Evolutionary conservation across 1,139 yeast species (phyloP).

Genomic region (Suhomyces yuchorum): DNA sequence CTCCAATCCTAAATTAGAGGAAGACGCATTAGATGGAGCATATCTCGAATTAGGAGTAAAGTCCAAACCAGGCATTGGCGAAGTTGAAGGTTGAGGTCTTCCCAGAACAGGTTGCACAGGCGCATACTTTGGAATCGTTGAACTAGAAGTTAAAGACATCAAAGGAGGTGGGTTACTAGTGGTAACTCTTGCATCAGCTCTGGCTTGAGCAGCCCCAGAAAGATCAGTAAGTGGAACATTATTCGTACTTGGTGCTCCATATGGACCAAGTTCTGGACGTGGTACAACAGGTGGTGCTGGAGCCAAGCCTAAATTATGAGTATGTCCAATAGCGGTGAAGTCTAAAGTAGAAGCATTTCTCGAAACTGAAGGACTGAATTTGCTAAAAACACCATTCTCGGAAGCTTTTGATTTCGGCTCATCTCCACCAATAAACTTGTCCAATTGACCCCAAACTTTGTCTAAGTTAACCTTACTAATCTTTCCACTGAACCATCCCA

Average conservation of each 20-base stretch:
- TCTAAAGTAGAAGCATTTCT: slow-evolving; percentile 54
- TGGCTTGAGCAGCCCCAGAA: slow-evolving; percentile 17
- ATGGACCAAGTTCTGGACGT: background rate
- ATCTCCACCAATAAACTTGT: slow-evolving; percentile 91
- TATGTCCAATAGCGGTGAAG: slow-evolving; percentile 25
- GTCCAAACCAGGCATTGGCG: slow-evolving; percentile 11
- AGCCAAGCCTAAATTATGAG: background rate
- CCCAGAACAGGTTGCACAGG: slow-evolving; percentile 15
- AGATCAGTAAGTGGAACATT: slow-evolving; percentile 3
- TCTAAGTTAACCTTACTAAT: slow-evolving; percentile 78
- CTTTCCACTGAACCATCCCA: slow-evolving; percentile 64
- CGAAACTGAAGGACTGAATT: slow-evolving; percentile 67
- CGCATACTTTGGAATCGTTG: slow-evolving; percentile 23
- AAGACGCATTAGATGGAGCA: slow-evolving; percentile 31
- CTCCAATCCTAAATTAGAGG: slow-evolving; percentile 22
- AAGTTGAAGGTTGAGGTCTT: slow-evolving; percentile 6
- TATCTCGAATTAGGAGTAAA: slow-evolving; percentile 24
- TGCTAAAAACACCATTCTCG: slow-evolving; percentile 68
- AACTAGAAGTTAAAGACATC: slow-evolving; percentile 19
- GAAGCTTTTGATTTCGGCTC: slow-evolving; percentile 43
- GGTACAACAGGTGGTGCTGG: slow-evolving; percentile 1
- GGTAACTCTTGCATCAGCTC: slow-evolving; percentile 13
- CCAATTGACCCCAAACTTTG: slow-evolving; percentile 84
- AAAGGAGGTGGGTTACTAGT: slow-evolving; percentile 16
- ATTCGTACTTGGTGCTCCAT: background rate